A percentile compares a stretch with the other conserved stretches of the same genome.
Evolutionary conservation across 2,329 filamentous ascomycete genomes (phyloP).

Genomic region (Fusarium penzigii): DNA sequence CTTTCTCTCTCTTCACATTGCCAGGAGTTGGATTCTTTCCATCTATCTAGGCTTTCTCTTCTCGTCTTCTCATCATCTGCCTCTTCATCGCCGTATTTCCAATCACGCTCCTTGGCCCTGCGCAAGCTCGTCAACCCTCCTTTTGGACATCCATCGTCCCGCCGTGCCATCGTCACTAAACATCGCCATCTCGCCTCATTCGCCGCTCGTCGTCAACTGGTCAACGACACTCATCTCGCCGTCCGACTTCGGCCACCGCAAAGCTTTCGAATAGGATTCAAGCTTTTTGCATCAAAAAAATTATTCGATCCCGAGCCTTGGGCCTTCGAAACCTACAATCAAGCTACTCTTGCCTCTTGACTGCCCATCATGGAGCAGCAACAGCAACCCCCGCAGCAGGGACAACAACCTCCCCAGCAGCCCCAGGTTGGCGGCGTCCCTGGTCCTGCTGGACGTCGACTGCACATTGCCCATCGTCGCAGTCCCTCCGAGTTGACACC

Average conservation of each 20-base stretch:
- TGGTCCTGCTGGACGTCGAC: slow-evolving; percentile 81
- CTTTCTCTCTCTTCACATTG: slow-evolving; percentile 30
- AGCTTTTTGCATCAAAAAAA: slow-evolving; percentile 23
- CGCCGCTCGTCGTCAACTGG: slow-evolving; percentile 26
- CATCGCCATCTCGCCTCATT: slow-evolving; percentile 30
- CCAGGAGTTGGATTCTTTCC: slow-evolving; percentile 40
- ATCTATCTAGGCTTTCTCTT: slow-evolving; percentile 47
- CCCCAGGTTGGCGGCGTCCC: slow-evolving; percentile 58
- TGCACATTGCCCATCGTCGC: slow-evolving; percentile 96
- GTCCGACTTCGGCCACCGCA: slow-evolving; percentile 24
- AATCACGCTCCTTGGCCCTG: slow-evolving; percentile 42
- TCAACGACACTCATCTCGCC: slow-evolving; percentile 24
- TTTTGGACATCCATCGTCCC: slow-evolving; percentile 39
- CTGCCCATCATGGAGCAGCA: slow-evolving; percentile 63
- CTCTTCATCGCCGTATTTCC: slow-evolving; percentile 36
- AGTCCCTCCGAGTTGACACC: slow-evolving; percentile 97
- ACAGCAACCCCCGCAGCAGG: slow-evolving; percentile 49
- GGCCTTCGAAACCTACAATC: slow-evolving; percentile 35
- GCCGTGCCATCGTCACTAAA: slow-evolving; percentile 31
- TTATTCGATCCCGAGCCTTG: slow-evolving; percentile 34
- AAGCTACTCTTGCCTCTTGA: slow-evolving; percentile 37
- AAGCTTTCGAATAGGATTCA: slow-evolving; percentile 24
- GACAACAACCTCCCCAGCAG: slow-evolving; percentile 47
- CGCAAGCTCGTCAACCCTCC: slow-evolving; percentile 39
- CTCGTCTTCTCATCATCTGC: slow-evolving; percentile 41